phyloP scores from a whole-genome alignment of 345 rosid species.

The Brassica napus region DNA sequence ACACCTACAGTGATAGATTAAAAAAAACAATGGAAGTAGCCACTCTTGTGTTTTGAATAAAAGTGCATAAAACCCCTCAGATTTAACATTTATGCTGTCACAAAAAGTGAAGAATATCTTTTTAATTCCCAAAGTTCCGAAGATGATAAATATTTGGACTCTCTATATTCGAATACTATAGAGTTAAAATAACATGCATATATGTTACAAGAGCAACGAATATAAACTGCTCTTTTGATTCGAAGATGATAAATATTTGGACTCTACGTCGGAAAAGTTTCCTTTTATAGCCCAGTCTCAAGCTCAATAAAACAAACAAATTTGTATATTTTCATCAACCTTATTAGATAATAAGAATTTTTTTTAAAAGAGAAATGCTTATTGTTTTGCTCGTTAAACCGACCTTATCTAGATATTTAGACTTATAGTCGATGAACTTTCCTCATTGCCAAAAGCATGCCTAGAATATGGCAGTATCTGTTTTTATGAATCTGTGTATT shows the following conservation, averaged over 20 bases:
- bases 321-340: background rate
- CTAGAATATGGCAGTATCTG: background rate
- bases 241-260: background rate
- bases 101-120: background rate
- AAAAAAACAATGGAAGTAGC: background rate
- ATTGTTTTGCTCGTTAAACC: constrained; percentile 89
- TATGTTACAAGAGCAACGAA: background rate
- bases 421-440: constrained; percentile 51
- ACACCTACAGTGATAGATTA: background rate
- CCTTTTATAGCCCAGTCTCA: background rate
- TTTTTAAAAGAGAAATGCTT: constrained; percentile 48
- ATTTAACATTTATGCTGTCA: background rate
- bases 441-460: constrained; percentile 14
- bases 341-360: background rate
- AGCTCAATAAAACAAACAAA: background rate
- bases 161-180: too few relatives aligned
- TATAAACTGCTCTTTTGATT: background rate
- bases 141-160: too few relatives aligned
- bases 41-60: background rate
- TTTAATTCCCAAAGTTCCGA: background rate
- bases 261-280: background rate
- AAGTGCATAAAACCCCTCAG: background rate
- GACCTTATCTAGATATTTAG: constrained; percentile 38
- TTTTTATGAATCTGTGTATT: background rate
- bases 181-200: background rate